Conservation (phyloP, 1,284 basidiomycete species). For the Ceratobasidium theobromae region DNA sequence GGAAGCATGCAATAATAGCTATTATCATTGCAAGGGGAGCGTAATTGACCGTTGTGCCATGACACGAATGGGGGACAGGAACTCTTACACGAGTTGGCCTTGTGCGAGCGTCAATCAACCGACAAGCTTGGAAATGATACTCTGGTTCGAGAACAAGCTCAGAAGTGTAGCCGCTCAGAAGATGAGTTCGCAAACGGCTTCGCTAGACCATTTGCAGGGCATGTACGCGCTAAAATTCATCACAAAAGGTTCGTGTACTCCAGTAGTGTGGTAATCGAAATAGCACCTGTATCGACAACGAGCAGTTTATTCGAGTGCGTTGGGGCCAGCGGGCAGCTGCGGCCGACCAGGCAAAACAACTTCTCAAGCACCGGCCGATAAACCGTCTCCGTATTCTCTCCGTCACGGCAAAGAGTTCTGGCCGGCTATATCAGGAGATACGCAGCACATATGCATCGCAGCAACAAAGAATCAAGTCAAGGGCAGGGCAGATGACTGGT, state of each 20-base stretch:
- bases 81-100: neutral
- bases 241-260: neutral
- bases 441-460: too few species aligned
- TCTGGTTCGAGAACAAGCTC: too few species aligned
- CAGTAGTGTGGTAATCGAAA: neutral
- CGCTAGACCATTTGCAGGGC: neutral
- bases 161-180: too few species aligned
- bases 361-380: too few species aligned
- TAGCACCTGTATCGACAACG: neutral
- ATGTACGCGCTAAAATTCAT: neutral
- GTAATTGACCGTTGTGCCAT: neutral
- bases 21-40: neutral
- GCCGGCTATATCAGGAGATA: too few species aligned
- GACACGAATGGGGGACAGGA: neutral
- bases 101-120: neutral
- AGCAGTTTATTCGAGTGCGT: neutral
- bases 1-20: neutral
- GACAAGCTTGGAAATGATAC: neutral
- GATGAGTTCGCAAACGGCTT: too few species aligned
- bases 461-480: too few species aligned
- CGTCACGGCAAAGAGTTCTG: too few species aligned
- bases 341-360: too few species aligned
- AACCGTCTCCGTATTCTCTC: too few species aligned
- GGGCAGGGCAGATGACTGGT: too few species aligned
- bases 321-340: too few species aligned